These are phyloP conservation scores for Rhytidiadelphus loreus DNA, from an alignment of 225 moss, liverwort and hornwort genomes.

Conservation along the genomic window DNA sequence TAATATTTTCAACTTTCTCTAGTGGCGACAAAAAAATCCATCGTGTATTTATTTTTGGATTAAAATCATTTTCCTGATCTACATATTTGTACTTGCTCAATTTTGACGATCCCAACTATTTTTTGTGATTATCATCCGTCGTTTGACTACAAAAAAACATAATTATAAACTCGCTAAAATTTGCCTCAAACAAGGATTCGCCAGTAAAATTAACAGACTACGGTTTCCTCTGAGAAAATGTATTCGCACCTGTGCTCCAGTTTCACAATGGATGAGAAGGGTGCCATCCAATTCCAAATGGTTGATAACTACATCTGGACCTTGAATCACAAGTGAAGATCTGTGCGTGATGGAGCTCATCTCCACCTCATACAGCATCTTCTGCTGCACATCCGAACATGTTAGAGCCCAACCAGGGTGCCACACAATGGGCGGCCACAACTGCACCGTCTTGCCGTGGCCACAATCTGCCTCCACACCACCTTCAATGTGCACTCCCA, in stretches of 20 bases:
- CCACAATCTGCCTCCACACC: conserved; percentile 25
- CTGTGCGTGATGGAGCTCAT: conserved; percentile 23
- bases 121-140: not conserved
- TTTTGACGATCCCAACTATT: not conserved
- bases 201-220: not conserved
- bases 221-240: not conserved
- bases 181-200: not conserved
- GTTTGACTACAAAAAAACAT: not conserved
- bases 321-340: conserved; percentile 48
- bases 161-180: not conserved
- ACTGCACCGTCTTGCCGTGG: conserved; percentile 16
- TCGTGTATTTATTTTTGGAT: not conserved
- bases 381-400: conserved; percentile 36
- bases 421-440: conserved; percentile 68
- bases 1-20: not conserved
- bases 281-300: conserved; percentile 49
- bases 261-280: conserved; percentile 29
- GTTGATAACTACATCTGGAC: conserved; percentile 37
- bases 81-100: not conserved
- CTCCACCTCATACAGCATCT: conserved; percentile 23
- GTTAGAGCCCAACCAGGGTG: conserved; percentile 62
- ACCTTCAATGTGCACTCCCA: conserved; percentile 39
- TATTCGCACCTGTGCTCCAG: conserved; percentile 18
- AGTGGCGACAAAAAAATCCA: not conserved
- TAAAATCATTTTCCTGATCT: not conserved